Conservation (phyloP, 495 filamentous ascomycete genomes). For the Trichoderma asperelloides region DNA sequence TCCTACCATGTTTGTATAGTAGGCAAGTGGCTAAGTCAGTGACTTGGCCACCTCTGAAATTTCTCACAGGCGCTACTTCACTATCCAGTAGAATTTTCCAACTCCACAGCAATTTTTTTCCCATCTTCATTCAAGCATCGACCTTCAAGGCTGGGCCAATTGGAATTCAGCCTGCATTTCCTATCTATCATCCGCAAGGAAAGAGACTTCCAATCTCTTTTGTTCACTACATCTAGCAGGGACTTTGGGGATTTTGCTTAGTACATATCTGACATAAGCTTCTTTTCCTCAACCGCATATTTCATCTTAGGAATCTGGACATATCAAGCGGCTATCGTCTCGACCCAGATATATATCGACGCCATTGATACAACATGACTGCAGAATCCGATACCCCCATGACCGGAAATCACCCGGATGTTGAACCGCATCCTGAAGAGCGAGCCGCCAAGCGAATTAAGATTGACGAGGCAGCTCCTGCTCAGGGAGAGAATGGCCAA, state of each 20-base stretch:
- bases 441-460: conserved; percentile 52
- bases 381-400: background rate
- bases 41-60: background rate
- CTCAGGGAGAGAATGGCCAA: conserved; percentile 2
- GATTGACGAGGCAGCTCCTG: conserved; percentile 30
- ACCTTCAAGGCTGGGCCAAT: background rate
- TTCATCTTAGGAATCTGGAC: background rate
- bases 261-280: background rate
- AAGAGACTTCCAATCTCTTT: background rate
- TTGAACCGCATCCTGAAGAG: conserved; percentile 20
- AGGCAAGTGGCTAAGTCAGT: too few species aligned
- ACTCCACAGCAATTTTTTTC: background rate
- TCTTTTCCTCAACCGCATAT: background rate
- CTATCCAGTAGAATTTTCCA: background rate
- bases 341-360: background rate
- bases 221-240: background rate
- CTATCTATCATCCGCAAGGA: background rate
- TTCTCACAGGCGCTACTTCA: background rate
- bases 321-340: background rate
- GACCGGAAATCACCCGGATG: background rate
- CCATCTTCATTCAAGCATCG: background rate
- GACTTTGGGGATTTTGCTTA: background rate
- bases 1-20: too few species aligned
- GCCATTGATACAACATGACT: background rate
- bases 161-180: background rate